Base-by-base conservation (phyloP, 1,284 basidiomycete species). In the Cutaneotrichosporon dermatis region DNA sequence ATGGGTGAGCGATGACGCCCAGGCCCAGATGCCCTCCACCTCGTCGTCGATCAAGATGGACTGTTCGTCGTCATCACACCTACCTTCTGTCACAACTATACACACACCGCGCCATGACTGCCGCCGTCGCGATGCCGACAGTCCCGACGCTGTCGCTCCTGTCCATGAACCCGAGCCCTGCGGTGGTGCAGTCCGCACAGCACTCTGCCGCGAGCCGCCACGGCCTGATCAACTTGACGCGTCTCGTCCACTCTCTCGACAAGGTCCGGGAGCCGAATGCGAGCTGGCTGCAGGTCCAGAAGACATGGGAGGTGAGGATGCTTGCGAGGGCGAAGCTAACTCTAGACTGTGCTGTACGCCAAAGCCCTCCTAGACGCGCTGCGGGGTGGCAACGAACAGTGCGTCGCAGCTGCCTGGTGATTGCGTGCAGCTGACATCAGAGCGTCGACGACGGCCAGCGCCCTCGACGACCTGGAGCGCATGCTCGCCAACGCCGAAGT, bases 221-320 rank as follows among this genome's bases (percentile, higher is more conserved):
- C 55, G 75, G 67, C 10, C 60, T 73, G 10, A 64, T 76, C 58
- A 78, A 78, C 59, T 63, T 76, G 13, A 71, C 71, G n/a, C 70
- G 76, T 3, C 61, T 78, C n/a, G 66, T 76, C 43, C 66, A 66
- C 40, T 68, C 71, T 0, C 69, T 78, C 13, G 62, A 72, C 13
- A 41, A 40, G 39, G 34, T 13, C 16, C 12, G 25, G 33, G 64
- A 63, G 6, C 25, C 25, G 25, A 53, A 45, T 6, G 60, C 54
- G 50, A 56, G 62, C 34, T 71, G 67, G 64, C 68, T 72, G 5
- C 65, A 66, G n/a, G 68, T 78, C 3, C 73, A 71, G 37, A 71
- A 62, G 46, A 76, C 78, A 0, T 74, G 75, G 65, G 72, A 75
- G 66, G 73, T 74, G 46, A 4, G 51, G 5, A 15, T n/a, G 25